Percentiles rank a stretch among this genome's conserved stretches.
phyloP scores from a whole-genome alignment of 2,329 filamentous ascomycete genomes.

The Exserohilum turcica region DNA sequence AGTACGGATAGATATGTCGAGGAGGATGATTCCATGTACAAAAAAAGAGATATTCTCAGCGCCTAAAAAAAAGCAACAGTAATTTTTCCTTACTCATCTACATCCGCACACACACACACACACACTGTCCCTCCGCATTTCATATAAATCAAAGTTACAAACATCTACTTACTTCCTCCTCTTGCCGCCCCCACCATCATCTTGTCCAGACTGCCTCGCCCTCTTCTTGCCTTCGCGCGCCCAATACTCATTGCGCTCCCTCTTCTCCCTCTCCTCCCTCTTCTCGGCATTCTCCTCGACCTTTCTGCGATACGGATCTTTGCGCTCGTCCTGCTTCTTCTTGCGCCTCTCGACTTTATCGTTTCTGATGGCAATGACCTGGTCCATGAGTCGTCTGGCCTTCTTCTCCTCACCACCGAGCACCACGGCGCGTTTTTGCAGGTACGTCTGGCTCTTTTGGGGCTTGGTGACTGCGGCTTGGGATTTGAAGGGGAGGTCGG shows the following conservation, averaged over 20 bases:
- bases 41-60: too few species aligned
- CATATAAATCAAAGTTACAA: too few species aligned
- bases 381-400: conserved; percentile 86
- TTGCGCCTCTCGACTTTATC: conserved; percentile 85
- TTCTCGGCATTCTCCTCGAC: conserved; percentile 82
- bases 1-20: too few species aligned
- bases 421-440: conserved; percentile 96
- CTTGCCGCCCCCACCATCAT: conserved; percentile 49
- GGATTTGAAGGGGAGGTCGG: conserved; percentile 87
- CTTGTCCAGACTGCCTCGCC: conserved; percentile 51
- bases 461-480: conserved; percentile 84
- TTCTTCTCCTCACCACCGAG: conserved; percentile 82
- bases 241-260: conserved; percentile 93
- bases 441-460: conserved; percentile 81
- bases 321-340: conserved; percentile 86
- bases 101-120: too few species aligned
- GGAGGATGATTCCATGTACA: too few species aligned
- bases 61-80: too few species aligned
- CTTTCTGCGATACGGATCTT: conserved; percentile 79
- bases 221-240: conserved; percentile 83
- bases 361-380: conserved; percentile 86
- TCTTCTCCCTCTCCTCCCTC: conserved; percentile 83
- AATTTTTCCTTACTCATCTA: too few species aligned
- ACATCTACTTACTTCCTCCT: conserved; percentile 28
- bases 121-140: too few species aligned